Evolutionary conservation across 371 early-diverging fungal genomes (phyloP).

Genomic region (Mortierella sp.): DNA sequence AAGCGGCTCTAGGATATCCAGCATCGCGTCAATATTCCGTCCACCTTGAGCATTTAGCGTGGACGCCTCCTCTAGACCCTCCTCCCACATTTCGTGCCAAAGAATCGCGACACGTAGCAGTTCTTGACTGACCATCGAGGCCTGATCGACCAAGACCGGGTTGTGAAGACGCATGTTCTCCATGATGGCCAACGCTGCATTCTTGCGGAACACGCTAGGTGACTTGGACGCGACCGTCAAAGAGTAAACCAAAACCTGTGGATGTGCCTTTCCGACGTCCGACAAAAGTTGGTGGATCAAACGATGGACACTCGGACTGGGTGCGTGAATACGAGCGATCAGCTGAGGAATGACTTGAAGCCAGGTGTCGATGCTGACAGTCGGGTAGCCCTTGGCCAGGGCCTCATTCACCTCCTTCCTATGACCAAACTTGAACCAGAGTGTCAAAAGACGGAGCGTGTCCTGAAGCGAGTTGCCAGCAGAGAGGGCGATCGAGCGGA

Average conservation of each 20-base stretch:
- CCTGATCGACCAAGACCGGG: slow-evolving; percentile 91
- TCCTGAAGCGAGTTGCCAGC: slow-evolving; percentile 96
- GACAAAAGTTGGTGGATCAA: slow-evolving; percentile 92
- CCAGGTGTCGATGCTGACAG: slow-evolving; percentile 96
- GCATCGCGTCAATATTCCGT: slow-evolving; percentile 91
- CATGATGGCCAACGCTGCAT: slow-evolving; percentile 91
- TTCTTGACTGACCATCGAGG: slow-evolving; percentile 95
- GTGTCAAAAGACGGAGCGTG: slow-evolving; percentile 93
- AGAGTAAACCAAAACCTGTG: slow-evolving; percentile 97
- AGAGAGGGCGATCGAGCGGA: slow-evolving; percentile 94
- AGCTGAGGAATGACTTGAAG: slow-evolving; percentile 99
- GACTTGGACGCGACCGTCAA: slow-evolving; percentile 97
- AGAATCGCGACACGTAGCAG: slow-evolving; percentile 96
- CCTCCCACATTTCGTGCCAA: slow-evolving; percentile 99
- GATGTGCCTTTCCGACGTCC: slow-evolving; percentile 95
- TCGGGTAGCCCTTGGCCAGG: slow-evolving; percentile 88
- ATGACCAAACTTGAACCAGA: slow-evolving; percentile 98
- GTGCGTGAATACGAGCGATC: slow-evolving; percentile 96
- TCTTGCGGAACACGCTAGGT: slow-evolving; percentile 80
- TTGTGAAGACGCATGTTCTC: slow-evolving; percentile 92
- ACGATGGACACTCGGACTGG: slow-evolving; percentile 83
- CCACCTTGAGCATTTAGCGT: slow-evolving; percentile 84
- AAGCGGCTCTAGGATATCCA: slow-evolving; percentile 88
- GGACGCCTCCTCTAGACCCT: slow-evolving; percentile 94
- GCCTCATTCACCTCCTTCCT: slow-evolving; percentile 90